Evolutionary conservation across 2,329 filamentous ascomycete species (phyloP), one percentile per base, ranked within the genome.

Genomic region (Pseudocercospora eumusae): DNA sequence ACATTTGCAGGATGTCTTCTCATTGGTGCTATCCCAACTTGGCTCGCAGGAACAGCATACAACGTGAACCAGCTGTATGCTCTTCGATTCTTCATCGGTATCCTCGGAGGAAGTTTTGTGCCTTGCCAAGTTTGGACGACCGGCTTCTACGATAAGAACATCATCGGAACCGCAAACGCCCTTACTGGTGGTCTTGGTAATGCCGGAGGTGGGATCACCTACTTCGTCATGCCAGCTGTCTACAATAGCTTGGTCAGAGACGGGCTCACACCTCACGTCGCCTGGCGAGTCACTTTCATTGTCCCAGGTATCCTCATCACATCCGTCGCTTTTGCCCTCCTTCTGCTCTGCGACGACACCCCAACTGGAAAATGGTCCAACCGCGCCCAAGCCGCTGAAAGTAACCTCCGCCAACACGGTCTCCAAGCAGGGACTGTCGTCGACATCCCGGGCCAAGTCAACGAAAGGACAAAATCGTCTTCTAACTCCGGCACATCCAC

Each of bases 101-200:
- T 93, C 47, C 84, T 93, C 0, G 90, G 90, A 44, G 89, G 88
- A 1, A 85, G 86, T 1, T 93, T 93, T 70, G 90, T 93, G 0
- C 90, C 90, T 11, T 96, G 92, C 75, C 92, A 96, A 74, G 93
- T 96, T 6, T 96, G 92, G 91, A 91, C 89, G 9, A 96, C 92
- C 0, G 91, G 88, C 0, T 96, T 96, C 81, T 96, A 92, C 75
- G 92, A 97, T 78, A 95, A 93, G 80, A 95, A 93, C 70, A 83
- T 96, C 25, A 89, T 96, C 18, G 93, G 93, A 53, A 93, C 91
- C 5, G 91, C 92, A 64, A 97, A 96, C 73, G 89, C 91, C 2
- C 78, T 96, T 18, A 88, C 92, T 1, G 93, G 88, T 45, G 93
- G 93, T 13, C 88, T 90, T 79, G 93, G 92, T 56, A 96, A 96